Evolutionary conservation across 371 early-diverging fungal species (phyloP).

Genomic region (Dinochytrium kinnereticum): DNA sequence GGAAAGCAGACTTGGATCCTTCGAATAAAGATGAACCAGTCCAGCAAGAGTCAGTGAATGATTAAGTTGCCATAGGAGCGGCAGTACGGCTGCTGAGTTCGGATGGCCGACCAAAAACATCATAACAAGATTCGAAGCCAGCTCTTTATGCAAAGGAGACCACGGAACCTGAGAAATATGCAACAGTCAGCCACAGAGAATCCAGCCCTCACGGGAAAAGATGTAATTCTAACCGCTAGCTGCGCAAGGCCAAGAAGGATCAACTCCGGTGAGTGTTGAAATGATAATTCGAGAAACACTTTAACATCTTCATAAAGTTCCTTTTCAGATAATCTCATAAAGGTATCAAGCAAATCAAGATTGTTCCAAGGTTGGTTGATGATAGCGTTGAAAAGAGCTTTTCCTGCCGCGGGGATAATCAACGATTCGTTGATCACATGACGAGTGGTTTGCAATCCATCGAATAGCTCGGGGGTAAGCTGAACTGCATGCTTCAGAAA

Average conservation of each 20-base stretch:
- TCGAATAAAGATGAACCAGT: constrained; percentile 73
- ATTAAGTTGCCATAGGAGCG: constrained; percentile 75
- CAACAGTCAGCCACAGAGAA: constrained; percentile 41
- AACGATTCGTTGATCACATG: constrained; percentile 39
- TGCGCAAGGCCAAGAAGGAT: constrained; percentile 78
- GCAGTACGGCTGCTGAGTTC: constrained; percentile 72
- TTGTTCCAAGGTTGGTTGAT: constrained; percentile 77
- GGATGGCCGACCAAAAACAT: constrained; percentile 70
- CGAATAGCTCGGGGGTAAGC: constrained; percentile 58
- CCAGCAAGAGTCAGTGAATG: constrained; percentile 66
- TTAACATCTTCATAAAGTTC: constrained; percentile 67
- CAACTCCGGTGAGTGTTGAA: constrained; percentile 76
- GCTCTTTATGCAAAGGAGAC: constrained; percentile 70
- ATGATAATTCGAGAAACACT: constrained; percentile 66
- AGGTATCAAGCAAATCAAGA: constrained; percentile 74
- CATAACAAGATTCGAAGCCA: constrained; percentile 68
- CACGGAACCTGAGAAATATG: constrained; percentile 51
- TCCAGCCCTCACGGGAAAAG: not conserved
- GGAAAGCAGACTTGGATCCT: constrained; percentile 72
- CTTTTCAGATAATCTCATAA: constrained; percentile 68
- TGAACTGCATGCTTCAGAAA: constrained; percentile 69
- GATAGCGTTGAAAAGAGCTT: constrained; percentile 55
- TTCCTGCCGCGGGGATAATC: constrained; percentile 16
- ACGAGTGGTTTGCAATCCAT: constrained; percentile 23
- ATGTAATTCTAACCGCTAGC: constrained; percentile 45